phyloP scores from a whole-genome alignment of 768 basidiomycete genomes.

The Termitomyces sp. region DNA sequence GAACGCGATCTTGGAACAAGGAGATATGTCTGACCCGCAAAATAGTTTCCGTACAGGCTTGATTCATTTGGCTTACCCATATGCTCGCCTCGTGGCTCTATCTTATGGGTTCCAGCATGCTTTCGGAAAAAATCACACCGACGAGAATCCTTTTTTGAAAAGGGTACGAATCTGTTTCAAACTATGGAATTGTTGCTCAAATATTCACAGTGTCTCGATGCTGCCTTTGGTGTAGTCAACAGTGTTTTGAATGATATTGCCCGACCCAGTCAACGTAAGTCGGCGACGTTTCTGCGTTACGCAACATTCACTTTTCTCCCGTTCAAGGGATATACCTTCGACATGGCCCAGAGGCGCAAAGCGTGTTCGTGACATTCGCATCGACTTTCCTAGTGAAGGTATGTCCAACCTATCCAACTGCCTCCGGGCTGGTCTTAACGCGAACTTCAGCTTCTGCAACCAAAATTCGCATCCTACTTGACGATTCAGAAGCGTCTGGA shows the following conservation, averaged over 20 bases:
- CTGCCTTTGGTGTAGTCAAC: slow-evolving; percentile 61
- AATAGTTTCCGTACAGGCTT: slow-evolving; percentile 58
- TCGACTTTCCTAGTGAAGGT: slow-evolving; percentile 82
- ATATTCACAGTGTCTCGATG: slow-evolving; percentile 49
- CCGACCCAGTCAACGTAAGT: slow-evolving; percentile 49
- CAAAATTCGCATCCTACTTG: slow-evolving; percentile 62
- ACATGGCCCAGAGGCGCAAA: slow-evolving; percentile 76
- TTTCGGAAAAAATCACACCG: slow-evolving; percentile 53
- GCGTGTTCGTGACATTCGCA: slow-evolving; percentile 76
- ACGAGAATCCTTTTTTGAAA: slow-evolving; percentile 62
- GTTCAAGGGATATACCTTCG: slow-evolving; percentile 49
- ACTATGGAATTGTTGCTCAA: background rate
- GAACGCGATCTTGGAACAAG: slow-evolving; percentile 45
- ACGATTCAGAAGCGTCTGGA: slow-evolving; percentile 51
- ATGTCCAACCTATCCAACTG: slow-evolving; percentile 6
- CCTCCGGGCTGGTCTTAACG: background rate
- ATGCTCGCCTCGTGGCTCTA: slow-evolving; percentile 61
- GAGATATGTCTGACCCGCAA: slow-evolving; percentile 49
- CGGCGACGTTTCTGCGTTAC: background rate
- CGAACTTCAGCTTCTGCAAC: slow-evolving; percentile 61
- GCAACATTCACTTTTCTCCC: slow-evolving; percentile 1
- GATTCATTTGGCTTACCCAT: slow-evolving; percentile 59
- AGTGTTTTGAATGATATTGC: slow-evolving; percentile 57
- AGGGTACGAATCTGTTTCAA: slow-evolving; percentile 40
- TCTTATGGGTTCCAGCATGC: slow-evolving; percentile 78